phyloP scores from a whole-genome alignment of 1,139 yeast genomes.

The Pichia sp. region DNA sequence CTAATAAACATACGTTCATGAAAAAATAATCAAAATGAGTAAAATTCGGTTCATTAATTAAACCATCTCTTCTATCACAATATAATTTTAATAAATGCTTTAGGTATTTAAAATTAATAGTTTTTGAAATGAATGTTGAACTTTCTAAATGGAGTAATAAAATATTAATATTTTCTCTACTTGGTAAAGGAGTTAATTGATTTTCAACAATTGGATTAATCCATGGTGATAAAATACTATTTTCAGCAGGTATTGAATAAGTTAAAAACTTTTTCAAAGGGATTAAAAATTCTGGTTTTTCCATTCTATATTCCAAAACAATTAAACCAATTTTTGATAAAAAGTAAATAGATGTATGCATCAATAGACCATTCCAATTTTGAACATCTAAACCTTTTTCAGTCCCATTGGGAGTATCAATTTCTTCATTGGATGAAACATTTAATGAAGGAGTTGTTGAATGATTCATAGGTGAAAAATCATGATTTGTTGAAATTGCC shows the following conservation, averaged over 20 bases:
- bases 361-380: constrained; percentile 12
- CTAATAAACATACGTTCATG: constrained; percentile 23
- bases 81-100: constrained; percentile 15
- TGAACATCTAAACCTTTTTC: neutral
- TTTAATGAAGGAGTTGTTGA: too few species aligned
- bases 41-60: constrained; percentile 20
- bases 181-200: constrained; percentile 28
- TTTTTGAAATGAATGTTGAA: constrained; percentile 6
- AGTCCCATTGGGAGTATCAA: too few species aligned
- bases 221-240: constrained; percentile 27
- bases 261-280: constrained; percentile 24
- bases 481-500: too few species aligned
- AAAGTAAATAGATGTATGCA: constrained; percentile 33
- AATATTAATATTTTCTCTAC: constrained; percentile 19
- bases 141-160: constrained; percentile 9
- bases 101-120: constrained; percentile 10
- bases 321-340: constrained; percentile 35
- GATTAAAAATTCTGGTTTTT: constrained; percentile 22
- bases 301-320: constrained; percentile 35
- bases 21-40: constrained; percentile 24
- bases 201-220: constrained; percentile 29
- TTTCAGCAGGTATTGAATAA: constrained; percentile 21
- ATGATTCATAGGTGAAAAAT: too few species aligned
- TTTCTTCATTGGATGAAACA: too few species aligned
- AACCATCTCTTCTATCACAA: constrained; percentile 24